Base-by-base conservation (phyloP, 2,329 filamentous ascomycete species). In the Colletotrichum destructivum region DNA sequence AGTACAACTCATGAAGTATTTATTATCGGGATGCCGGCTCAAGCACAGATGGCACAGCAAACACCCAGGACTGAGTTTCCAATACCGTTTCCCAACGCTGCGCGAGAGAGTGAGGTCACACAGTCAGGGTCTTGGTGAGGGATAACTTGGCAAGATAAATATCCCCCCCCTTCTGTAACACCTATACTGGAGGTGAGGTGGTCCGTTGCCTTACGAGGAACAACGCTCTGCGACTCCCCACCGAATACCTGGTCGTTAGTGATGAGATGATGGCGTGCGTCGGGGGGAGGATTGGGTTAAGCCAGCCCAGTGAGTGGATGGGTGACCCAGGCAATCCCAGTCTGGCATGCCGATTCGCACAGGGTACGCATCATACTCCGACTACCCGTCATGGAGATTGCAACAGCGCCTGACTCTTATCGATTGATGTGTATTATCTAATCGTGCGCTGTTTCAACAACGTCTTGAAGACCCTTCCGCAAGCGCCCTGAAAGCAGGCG, bases 261-360 rank as follows among this genome's bases (percentile, higher is more conserved):
- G 62, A 66, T 62, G 62, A 66, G 46, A 23, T 70, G 40, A 70
- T 66, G 62, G 67, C 62, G 63, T 70, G 67, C 67, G 62, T 70
- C 40, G 38, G 55, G 47, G 62, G 42, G 54, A 44, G n/a, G 40
- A 66, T 61, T 61, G 64, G 31, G 52, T 55, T 2, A 38, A n/a
- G 52, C 52, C 52, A 21, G 52, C 52, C 52, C 59, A 40, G 38
- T 13, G 31, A 18, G 26, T 55, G 63, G 31, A 44, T 57, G 55
- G 31, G 11, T 21, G 31, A 16, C 18, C 47, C 46, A 35, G 60
- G 35, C 21, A 31, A 46, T 52, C 59, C 46, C 44, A 38, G 59
- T 62, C 4, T n/a, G 12, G 26, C 18, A 49, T 16, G 15, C 16
- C 13, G 26, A 13, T 55, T 55, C 9, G 16, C 31, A 55, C 52